These are phyloP conservation scores for Lactarius trivialis DNA, from an alignment of 768 basidiomycete genomes.

Conservation along the genomic window DNA sequence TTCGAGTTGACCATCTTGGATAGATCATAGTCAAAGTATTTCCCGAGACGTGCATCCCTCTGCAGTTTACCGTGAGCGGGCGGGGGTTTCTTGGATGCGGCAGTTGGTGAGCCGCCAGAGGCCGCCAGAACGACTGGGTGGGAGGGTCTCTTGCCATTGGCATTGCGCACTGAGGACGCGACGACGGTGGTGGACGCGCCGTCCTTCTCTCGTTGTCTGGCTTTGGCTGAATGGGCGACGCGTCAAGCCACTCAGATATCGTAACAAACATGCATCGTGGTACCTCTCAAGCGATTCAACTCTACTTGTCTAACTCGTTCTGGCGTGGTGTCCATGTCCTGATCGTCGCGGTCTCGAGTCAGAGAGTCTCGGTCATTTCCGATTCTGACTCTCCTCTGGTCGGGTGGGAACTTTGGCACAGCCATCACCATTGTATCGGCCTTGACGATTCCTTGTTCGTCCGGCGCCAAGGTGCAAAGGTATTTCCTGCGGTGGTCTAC, in stretches of 20 bases:
- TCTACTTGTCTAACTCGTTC: slow-evolving; percentile 70
- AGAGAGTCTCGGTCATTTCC: neutral
- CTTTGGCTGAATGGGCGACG: slow-evolving; percentile 50
- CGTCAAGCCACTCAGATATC: neutral
- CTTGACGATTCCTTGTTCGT: too few relatives aligned
- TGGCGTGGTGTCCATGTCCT: slow-evolving; percentile 37
- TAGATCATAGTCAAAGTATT: slow-evolving; percentile 95
- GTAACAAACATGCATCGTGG: neutral
- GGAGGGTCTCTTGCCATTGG: slow-evolving; percentile 66
- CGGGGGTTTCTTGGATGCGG: slow-evolving; percentile 30
- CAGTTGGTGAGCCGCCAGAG: slow-evolving; percentile 56
- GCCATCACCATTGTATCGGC: too few relatives aligned
- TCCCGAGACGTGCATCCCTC: slow-evolving; percentile 75
- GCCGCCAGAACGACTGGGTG: slow-evolving; percentile 49
- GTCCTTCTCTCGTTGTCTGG: slow-evolving; percentile 61
- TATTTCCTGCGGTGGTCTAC: too few relatives aligned
- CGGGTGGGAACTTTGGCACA: too few relatives aligned
- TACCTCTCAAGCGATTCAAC: slow-evolving; percentile 74
- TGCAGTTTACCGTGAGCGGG: slow-evolving; percentile 45
- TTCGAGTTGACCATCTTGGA: slow-evolving; percentile 96
- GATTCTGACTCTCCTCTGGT: too few relatives aligned
- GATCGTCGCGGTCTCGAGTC: neutral
- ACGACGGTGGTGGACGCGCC: slow-evolving; percentile 37
- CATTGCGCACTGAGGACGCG: slow-evolving; percentile 46
- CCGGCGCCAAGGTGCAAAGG: too few relatives aligned